These are phyloP conservation scores for Berberis thunbergii DNA, from an alignment of 164 flowering plant species.

Conservation along the genomic window DNA sequence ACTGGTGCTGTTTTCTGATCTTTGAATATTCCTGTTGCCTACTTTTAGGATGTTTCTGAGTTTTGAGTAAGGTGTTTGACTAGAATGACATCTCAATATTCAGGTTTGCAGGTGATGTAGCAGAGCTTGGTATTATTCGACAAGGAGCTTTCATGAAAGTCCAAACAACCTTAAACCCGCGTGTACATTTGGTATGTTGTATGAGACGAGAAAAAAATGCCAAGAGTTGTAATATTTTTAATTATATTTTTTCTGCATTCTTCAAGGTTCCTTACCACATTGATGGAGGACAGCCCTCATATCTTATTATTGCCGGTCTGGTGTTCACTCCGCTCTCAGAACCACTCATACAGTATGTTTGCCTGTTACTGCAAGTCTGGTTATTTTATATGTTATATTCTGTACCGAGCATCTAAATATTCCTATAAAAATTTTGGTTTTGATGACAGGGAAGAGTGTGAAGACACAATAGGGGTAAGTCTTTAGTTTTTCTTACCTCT, in stretches of 20 bases:
- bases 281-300: constrained; percentile 91
- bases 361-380: background rate
- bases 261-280: constrained; percentile 83
- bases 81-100: constrained; percentile 12
- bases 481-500: background rate
- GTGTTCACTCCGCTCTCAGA: constrained; percentile 99
- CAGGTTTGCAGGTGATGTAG: constrained; percentile 91
- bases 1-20: background rate
- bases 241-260: background rate
- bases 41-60: constrained; percentile 1
- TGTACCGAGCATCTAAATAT: background rate
- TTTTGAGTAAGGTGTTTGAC: background rate
- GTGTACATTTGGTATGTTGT: constrained; percentile 70
- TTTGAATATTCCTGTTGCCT: background rate
- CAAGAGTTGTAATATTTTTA: background rate
- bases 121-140: constrained; percentile 82
- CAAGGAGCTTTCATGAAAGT: constrained; percentile 60
- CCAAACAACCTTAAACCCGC: constrained; percentile 56
- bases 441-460: constrained; percentile 69
- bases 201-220: background rate
- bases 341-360: constrained; percentile 85
- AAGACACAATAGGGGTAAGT: constrained; percentile 85
- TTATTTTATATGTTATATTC: background rate
- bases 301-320: constrained; percentile 81
- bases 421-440: too few species aligned